These are phyloP conservation scores for Onygenales sp. DNA, from an alignment of 2,329 filamentous ascomycete genomes.

Conservation along the genomic window DNA sequence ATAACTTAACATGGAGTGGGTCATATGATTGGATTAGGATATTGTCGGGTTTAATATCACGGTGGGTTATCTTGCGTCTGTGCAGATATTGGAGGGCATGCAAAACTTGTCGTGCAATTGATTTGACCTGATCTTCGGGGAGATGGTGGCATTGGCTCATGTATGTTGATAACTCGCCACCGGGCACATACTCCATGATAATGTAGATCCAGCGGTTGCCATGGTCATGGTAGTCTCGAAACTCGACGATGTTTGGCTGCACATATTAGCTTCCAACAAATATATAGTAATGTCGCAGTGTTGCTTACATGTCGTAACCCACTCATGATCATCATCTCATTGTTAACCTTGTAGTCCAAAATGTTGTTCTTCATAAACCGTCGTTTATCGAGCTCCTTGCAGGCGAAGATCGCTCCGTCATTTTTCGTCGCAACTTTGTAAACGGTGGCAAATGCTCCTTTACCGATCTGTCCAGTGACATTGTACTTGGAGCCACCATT, in stretches of 20 bases:
- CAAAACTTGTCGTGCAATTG: constrained; percentile 60
- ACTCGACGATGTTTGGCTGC: constrained; percentile 80
- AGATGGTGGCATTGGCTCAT: constrained; percentile 55
- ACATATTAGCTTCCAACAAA: constrained; percentile 5
- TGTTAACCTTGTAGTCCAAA: constrained; percentile 84
- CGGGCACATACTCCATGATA: constrained; percentile 87
- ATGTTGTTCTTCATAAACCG: constrained; percentile 88
- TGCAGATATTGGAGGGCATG: constrained; percentile 82
- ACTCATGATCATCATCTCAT: constrained; percentile 95
- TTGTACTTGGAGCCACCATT: constrained; percentile 79
- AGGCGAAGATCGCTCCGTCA: constrained; percentile 74
- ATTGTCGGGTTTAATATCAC: constrained; percentile 98
- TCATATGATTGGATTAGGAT: constrained; percentile 69
- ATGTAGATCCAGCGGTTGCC: constrained; percentile 73
- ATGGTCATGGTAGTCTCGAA: constrained; percentile 79
- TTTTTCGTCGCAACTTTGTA: constrained; percentile 82
- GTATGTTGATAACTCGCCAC: constrained; percentile 72
- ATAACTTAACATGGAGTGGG: constrained; percentile 78
- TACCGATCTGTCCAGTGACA: constrained; percentile 69
- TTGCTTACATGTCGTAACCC: constrained; percentile 65
- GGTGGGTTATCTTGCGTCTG: constrained; percentile 79
- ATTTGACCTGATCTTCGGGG: constrained; percentile 57
- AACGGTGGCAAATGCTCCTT: constrained; percentile 90
- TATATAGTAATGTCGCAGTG: neutral
- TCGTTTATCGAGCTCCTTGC: constrained; percentile 90